Conservation (phyloP, 352 stramenopile genomes). For the Phytophthora nicotianae region DNA sequence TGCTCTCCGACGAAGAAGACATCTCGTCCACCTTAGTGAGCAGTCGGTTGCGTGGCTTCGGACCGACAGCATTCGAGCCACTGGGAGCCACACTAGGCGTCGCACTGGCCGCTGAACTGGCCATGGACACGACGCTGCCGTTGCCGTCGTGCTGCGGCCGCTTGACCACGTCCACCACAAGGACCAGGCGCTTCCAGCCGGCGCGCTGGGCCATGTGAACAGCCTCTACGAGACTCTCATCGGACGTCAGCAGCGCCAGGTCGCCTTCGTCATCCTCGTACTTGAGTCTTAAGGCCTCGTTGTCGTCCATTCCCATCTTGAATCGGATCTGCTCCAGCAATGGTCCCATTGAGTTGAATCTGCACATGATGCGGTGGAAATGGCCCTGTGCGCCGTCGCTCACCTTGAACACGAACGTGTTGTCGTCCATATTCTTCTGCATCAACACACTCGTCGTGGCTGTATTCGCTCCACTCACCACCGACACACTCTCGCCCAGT, state of each 20-base stretch:
- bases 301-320: conserved; percentile 72
- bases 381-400: conserved; percentile 80
- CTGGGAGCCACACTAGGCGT: conserved; percentile 10
- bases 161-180: conserved; percentile 84
- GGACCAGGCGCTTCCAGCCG: conserved; percentile 84
- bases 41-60: conserved; percentile 52
- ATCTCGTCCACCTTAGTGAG: conserved; percentile 86
- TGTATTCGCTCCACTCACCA: conserved; percentile 83
- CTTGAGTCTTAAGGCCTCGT: conserved; percentile 78
- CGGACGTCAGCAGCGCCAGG: conserved; percentile 79
- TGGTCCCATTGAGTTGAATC: conserved; percentile 68
- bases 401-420: conserved; percentile 89
- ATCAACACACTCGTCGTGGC: conserved; percentile 77
- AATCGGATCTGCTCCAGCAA: conserved; percentile 83
- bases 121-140: conserved; percentile 41
- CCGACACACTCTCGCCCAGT: conserved; percentile 85
- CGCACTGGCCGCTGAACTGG: conserved; percentile 31
- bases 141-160: conserved; percentile 38
- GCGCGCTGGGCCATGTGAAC: conserved; percentile 86
- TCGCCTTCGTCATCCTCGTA: conserved; percentile 91
- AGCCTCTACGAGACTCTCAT: conserved; percentile 86
- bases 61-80: conserved; percentile 21
- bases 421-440: conserved; percentile 67
- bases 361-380: conserved; percentile 87
- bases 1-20: conserved; percentile 55